phyloP scores from a whole-genome alignment of 192 early-diverging fungal genomes.

The Backusella sp. region DNA sequence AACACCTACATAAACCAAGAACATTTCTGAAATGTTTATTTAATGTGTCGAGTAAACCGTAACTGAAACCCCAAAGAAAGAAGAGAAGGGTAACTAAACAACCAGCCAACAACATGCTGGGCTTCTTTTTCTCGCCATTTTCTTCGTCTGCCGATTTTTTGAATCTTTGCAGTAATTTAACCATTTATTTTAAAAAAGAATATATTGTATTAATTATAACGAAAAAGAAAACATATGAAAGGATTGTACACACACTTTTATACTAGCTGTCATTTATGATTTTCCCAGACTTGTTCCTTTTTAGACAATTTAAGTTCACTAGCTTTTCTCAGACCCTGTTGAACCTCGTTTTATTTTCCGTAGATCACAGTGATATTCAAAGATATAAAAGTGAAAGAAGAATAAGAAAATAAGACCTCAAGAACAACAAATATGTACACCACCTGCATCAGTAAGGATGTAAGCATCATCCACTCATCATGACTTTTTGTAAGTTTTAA shows the following conservation, averaged over 20 bases:
- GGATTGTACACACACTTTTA: neutral
- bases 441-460: neutral
- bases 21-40: conserved; percentile 37
- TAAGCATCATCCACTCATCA: neutral
- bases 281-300: conserved; percentile 9
- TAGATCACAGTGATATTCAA: neutral
- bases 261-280: conserved; percentile 7
- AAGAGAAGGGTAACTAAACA: conserved; percentile 30
- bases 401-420: neutral
- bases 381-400: neutral
- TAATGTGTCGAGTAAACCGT: conserved; percentile 32
- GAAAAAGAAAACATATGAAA: neutral
- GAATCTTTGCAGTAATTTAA: neutral
- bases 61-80: conserved; percentile 38
- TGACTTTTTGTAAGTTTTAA: neutral
- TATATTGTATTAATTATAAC: neutral
- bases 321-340: neutral
- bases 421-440: neutral
- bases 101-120: conserved; percentile 19
- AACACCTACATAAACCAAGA: conserved; percentile 20
- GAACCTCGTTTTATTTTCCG: conserved; percentile 2
- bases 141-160: neutral
- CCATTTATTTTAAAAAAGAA: neutral
- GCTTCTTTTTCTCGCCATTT: conserved; percentile 6
- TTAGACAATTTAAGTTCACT: neutral